Conservation (phyloP, 768 basidiomycete species). For the Russula sp. region DNA sequence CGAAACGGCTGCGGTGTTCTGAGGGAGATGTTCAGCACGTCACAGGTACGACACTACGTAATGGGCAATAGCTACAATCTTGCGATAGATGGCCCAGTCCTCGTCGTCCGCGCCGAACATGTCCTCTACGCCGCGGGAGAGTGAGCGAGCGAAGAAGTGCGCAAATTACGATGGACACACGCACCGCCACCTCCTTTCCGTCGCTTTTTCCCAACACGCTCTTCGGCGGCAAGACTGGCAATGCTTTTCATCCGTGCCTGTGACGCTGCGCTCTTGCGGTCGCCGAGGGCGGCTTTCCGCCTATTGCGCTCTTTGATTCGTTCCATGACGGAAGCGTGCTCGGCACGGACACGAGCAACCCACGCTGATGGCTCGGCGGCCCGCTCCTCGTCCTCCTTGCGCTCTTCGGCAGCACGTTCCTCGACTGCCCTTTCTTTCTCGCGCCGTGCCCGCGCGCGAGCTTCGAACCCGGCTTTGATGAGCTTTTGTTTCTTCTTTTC, state of each 20-base stretch:
- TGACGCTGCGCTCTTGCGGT: constrained; percentile 74
- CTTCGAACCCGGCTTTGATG: constrained; percentile 90
- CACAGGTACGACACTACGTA: not conserved
- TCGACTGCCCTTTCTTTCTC: constrained; percentile 86
- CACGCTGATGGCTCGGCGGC: constrained; percentile 64
- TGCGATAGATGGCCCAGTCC: constrained; percentile 96
- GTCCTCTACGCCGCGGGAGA: constrained; percentile 52
- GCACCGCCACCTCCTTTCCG: constrained; percentile 74
- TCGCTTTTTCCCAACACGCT: constrained; percentile 73
- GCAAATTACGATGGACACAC: constrained; percentile 18
- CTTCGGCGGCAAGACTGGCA: constrained; percentile 84
- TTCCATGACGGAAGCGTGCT: constrained; percentile 80
- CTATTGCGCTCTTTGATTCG: constrained; percentile 81
- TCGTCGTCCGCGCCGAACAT: constrained; percentile 91
- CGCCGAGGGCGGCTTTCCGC: constrained; percentile 71
- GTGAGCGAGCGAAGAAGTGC: constrained; percentile 25
- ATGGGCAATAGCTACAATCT: constrained; percentile 61
- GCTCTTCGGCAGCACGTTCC: constrained; percentile 52
- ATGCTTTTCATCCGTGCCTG: constrained; percentile 93
- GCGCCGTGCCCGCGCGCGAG: constrained; percentile 70
- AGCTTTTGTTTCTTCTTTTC: constrained; percentile 93
- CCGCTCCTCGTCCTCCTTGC: constrained; percentile 69
- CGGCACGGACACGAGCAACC: constrained; percentile 60
- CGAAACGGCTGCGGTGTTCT: constrained; percentile 65
- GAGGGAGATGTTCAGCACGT: not conserved